Conservation (phyloP, 1,284 basidiomycete genomes). For the Cryptococcus amylolentus region DNA sequence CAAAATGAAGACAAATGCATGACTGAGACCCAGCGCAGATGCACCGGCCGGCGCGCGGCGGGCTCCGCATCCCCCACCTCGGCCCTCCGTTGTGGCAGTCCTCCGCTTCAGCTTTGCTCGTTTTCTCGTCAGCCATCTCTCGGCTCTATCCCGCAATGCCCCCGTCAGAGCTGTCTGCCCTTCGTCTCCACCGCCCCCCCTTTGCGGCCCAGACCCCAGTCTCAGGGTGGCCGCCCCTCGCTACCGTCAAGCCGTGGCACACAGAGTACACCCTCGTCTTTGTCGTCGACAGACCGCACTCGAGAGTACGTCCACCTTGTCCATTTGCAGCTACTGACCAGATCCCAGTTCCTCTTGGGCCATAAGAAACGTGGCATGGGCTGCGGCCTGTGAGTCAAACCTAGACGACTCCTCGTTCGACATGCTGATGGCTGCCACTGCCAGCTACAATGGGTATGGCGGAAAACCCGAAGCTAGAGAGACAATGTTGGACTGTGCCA, state of each 20-base stretch:
- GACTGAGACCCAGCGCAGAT: too few species aligned
- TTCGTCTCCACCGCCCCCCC: background rate
- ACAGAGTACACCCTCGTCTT: constrained; percentile 44
- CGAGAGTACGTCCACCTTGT: background rate
- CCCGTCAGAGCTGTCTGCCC: background rate
- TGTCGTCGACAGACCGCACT: constrained; percentile 43
- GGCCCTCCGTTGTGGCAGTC: background rate
- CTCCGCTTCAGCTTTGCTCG: too few species aligned
- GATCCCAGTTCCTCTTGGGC: constrained; percentile 58
- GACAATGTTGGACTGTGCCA: constrained; percentile 59
- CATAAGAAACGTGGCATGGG: constrained; percentile 71
- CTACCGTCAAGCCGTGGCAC: background rate
- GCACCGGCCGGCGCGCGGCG: too few species aligned
- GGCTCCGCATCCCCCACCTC: background rate
- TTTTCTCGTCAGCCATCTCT: too few species aligned
- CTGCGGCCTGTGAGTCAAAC: constrained; percentile 54
- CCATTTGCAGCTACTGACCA: background rate
- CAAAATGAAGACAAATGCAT: too few species aligned
- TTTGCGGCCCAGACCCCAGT: constrained; percentile 6
- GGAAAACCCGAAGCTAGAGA: constrained; percentile 68
- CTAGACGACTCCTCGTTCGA: background rate
- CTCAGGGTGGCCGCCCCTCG: constrained; percentile 6
- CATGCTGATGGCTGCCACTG: background rate
- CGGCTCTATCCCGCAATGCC: background rate
- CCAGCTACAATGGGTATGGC: constrained; percentile 68